phyloP scores from a whole-genome alignment of 78 protist genomes.

The Neovahlkampfia damariscottae region DNA sequence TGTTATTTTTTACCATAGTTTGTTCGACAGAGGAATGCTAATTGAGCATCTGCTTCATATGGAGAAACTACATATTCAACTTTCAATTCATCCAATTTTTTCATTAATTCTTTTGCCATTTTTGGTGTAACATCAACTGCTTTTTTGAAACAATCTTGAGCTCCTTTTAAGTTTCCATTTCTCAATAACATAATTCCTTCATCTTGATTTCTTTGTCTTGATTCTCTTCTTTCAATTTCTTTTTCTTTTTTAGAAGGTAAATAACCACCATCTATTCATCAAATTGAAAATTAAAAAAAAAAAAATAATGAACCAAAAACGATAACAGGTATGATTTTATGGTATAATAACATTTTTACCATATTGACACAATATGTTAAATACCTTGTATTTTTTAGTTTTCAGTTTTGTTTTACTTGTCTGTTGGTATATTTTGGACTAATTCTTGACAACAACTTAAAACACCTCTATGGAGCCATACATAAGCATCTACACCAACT shows the following conservation, averaged over 20 bases:
- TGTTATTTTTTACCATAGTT: slow-evolving; percentile 40
- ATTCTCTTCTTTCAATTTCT: slow-evolving; percentile 25
- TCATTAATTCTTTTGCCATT: slow-evolving; percentile 48
- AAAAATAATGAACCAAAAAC: slow-evolving; percentile 90
- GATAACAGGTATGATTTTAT: slow-evolving; percentile 55
- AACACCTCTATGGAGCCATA: slow-evolving; percentile 76
- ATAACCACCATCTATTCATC: too few relatives aligned
- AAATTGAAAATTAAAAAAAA: too few relatives aligned
- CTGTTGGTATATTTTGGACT: slow-evolving; percentile 30
- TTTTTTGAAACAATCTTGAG: not conserved
- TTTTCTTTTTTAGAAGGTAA: slow-evolving; percentile 63
- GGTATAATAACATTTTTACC: slow-evolving; percentile 29
- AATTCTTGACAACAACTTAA: slow-evolving; percentile 64
- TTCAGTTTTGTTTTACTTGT: slow-evolving; percentile 6
- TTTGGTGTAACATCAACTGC: slow-evolving; percentile 64
- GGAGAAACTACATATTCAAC: slow-evolving; percentile 91
- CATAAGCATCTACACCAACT: slow-evolving; percentile 77
- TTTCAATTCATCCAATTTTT: slow-evolving; percentile 22
- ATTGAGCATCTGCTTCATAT: slow-evolving; percentile 98
- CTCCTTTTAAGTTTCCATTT: not conserved
- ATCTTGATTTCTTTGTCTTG: not conserved
- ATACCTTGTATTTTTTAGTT: slow-evolving; percentile 5
- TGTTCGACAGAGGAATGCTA: slow-evolving; percentile 68
- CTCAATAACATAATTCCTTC: not conserved
- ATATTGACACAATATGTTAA: slow-evolving; percentile 24